These are phyloP conservation scores for Gloeostereum incarnatum DNA, from an alignment of 768 basidiomycete species.

Conservation along the genomic window DNA sequence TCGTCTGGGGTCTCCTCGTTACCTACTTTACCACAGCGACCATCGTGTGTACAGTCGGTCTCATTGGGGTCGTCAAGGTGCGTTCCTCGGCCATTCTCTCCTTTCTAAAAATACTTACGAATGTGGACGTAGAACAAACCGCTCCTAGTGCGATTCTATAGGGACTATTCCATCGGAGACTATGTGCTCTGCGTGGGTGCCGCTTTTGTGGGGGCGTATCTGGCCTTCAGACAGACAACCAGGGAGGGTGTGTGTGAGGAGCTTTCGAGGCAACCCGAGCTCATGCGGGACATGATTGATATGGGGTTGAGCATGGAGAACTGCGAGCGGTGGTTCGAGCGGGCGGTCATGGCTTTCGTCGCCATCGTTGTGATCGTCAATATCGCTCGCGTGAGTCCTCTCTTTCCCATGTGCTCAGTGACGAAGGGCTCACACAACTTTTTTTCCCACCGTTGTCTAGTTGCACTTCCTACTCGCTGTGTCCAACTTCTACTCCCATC, in stretches of 20 bases:
- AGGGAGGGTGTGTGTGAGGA: slow-evolving; percentile 65
- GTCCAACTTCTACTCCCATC: slow-evolving; percentile 51
- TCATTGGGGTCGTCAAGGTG: slow-evolving; percentile 65
- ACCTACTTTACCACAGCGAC: slow-evolving; percentile 61
- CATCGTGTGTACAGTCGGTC: slow-evolving; percentile 53
- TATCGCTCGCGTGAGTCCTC: slow-evolving; percentile 50
- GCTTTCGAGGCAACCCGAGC: slow-evolving; percentile 64
- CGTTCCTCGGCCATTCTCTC: slow-evolving; percentile 9
- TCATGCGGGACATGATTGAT: slow-evolving; percentile 61
- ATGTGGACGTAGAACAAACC: slow-evolving; percentile 46
- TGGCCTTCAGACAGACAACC: slow-evolving; percentile 43
- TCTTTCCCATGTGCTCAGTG: slow-evolving; percentile 4
- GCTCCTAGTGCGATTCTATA: slow-evolving; percentile 66
- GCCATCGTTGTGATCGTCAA: slow-evolving; percentile 52
- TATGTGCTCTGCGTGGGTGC: slow-evolving; percentile 60
- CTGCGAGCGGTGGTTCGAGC: slow-evolving; percentile 73
- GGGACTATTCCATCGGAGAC: slow-evolving; percentile 76
- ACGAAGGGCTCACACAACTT: too few species aligned
- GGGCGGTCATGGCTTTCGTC: slow-evolving; percentile 49
- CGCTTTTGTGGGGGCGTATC: slow-evolving; percentile 46
- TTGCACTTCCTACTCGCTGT: slow-evolving; percentile 72
- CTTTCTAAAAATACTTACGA: slow-evolving; percentile 4
- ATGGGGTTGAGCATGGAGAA: slow-evolving; percentile 72
- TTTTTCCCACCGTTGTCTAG: slow-evolving; percentile 21
- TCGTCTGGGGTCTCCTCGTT: slow-evolving; percentile 54